Evolutionary conservation across 441 rosid species (phyloP).

Genomic region (Raphanus hybrid): DNA sequence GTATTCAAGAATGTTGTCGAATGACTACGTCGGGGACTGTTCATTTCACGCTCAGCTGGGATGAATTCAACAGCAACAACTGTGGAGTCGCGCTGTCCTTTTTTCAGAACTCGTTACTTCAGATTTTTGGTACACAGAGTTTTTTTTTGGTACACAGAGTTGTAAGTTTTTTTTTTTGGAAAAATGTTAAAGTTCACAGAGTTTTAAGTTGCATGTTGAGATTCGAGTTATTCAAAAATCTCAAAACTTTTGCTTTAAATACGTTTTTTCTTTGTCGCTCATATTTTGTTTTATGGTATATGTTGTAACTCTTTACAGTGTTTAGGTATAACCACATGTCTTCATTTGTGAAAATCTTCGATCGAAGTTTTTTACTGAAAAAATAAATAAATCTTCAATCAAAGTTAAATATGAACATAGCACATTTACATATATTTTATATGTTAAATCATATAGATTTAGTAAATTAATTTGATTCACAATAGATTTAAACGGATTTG

Average conservation of each 20-base stretch:
- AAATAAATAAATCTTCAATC: too few species aligned
- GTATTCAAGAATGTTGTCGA: constrained; percentile 51
- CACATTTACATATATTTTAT: too few species aligned
- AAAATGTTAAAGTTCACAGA: too few species aligned
- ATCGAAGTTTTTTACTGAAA: too few species aligned
- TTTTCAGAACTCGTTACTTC: constrained; percentile 64
- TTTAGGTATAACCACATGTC: too few species aligned
- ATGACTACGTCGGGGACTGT: constrained; percentile 71
- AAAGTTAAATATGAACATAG: too few species aligned
- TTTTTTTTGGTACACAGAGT: constrained; percentile 68
- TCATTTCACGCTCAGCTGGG: constrained; percentile 65
- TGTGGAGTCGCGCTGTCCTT: constrained; percentile 70
- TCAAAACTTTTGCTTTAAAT: not conserved
- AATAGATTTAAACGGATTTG: too few species aligned
- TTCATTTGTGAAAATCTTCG: too few species aligned
- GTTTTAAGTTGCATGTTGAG: constrained; percentile 48
- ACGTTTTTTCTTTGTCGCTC: not conserved
- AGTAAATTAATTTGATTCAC: too few species aligned
- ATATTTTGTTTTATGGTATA: too few species aligned
- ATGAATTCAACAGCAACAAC: constrained; percentile 66
- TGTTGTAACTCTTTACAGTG: too few species aligned
- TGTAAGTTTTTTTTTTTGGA: constrained; percentile 11
- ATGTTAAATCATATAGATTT: too few species aligned
- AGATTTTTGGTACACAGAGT: constrained; percentile 74
- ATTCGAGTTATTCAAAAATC: constrained; percentile 38